These are phyloP conservation scores for Geotrichum carabidarum DNA, from an alignment of 1,139 yeast genomes.

Conservation along the genomic window DNA sequence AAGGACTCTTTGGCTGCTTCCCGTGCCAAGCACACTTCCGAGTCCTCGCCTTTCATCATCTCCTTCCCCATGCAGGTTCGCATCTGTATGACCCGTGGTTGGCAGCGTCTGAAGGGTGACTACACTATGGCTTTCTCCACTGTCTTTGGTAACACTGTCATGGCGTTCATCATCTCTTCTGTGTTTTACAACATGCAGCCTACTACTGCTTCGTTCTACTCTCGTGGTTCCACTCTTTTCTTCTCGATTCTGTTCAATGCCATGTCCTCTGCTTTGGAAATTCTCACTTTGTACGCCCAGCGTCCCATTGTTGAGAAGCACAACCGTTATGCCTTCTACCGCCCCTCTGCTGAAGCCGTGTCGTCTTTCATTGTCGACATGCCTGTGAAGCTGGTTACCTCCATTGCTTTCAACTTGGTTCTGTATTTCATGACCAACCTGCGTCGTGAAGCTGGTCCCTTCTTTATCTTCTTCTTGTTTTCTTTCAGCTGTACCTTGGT, in stretches of 20 bases:
- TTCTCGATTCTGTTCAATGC: constrained; percentile 76
- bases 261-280: constrained; percentile 67
- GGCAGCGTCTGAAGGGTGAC: constrained; percentile 61
- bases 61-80: constrained; percentile 60
- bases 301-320: constrained; percentile 79
- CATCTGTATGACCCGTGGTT: constrained; percentile 56
- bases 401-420: constrained; percentile 55
- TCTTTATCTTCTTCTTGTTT: constrained; percentile 60
- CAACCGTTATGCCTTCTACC: constrained; percentile 65
- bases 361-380: constrained; percentile 64
- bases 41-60: constrained; percentile 59
- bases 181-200: constrained; percentile 59
- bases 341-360: constrained; percentile 72
- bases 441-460: constrained; percentile 60
- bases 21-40: constrained; percentile 50
- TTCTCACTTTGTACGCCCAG: constrained; percentile 62
- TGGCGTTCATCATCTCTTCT: constrained; percentile 70
- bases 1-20: constrained; percentile 51
- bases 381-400: constrained; percentile 55
- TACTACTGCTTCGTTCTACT: constrained; percentile 53
- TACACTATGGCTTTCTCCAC: constrained; percentile 58
- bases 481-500: constrained; percentile 51
- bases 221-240: constrained; percentile 67
- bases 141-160: constrained; percentile 58
- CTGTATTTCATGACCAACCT: constrained; percentile 65